Conservation (phyloP, 2,329 filamentous ascomycete species). For the Calonectria hongkongensis region DNA sequence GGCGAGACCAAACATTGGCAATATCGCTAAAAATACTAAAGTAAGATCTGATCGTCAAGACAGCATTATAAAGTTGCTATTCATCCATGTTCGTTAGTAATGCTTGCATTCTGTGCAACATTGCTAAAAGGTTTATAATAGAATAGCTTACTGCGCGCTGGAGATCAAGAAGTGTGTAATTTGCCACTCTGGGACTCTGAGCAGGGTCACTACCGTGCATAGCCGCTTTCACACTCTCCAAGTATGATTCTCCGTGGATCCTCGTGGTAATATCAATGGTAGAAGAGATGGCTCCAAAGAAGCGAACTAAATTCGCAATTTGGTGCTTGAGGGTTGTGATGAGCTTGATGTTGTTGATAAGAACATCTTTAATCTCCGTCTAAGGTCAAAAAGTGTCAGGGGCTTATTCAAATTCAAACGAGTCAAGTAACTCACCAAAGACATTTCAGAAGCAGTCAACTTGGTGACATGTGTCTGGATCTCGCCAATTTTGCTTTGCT, state of each 20-base stretch:
- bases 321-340: neutral
- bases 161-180: neutral
- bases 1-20: neutral
- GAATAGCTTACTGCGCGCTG: neutral
- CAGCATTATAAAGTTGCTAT: neutral
- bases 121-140: no score
- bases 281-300: neutral
- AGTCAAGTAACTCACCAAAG: neutral
- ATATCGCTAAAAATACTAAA: neutral
- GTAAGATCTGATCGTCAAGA: neutral
- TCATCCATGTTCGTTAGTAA: neutral
- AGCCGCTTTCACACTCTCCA: no score
- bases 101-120: neutral
- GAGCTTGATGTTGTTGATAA: neutral
- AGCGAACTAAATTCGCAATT: neutral
- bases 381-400: neutral
- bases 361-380: neutral
- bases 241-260: neutral
- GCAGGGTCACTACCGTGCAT: neutral
- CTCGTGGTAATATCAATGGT: neutral
- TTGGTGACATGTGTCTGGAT: neutral
- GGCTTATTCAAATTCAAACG: neutral
- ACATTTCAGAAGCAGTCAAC: neutral
- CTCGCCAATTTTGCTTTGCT: neutral
- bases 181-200: neutral